Evolutionary conservation across 805 yeast species (phyloP).

Genomic region (Candida ficus): DNA sequence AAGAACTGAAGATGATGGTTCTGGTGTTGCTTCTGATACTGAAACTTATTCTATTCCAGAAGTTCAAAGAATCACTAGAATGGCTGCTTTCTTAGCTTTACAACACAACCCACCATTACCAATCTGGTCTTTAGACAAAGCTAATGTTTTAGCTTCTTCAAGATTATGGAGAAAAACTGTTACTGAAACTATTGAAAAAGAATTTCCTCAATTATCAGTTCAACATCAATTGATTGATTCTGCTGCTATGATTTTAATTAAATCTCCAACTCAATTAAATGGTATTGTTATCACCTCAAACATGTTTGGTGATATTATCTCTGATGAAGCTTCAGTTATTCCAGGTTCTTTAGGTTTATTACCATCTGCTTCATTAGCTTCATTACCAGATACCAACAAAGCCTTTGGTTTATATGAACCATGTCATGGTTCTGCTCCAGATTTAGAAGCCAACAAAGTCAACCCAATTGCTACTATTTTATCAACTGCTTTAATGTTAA

Average conservation of each 20-base stretch:
- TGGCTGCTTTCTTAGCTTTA: constrained; percentile 96
- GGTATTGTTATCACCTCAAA: constrained; percentile 91
- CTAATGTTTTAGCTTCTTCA: constrained; percentile 93
- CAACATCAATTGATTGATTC: constrained; percentile 97
- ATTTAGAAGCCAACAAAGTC: constrained; percentile 78
- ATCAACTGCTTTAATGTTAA: constrained; percentile 96
- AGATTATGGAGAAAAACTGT: constrained; percentile 96
- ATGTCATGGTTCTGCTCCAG: constrained; percentile 98
- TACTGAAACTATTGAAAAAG: constrained; percentile 73
- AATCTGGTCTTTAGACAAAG: constrained; percentile 94
- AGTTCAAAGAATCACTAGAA: constrained; percentile 91
- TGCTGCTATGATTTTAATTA: constrained; percentile 96
- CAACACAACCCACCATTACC: constrained; percentile 94
- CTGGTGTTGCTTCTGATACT: constrained; percentile 87
- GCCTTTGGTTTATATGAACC: constrained; percentile 98
- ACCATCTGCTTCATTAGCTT: constrained; percentile 92
- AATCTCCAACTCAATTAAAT: constrained; percentile 84
- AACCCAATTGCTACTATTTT: constrained; percentile 94
- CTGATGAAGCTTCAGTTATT: constrained; percentile 96
- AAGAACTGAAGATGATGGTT: constrained; percentile 85
- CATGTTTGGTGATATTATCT: constrained; percentile 97
- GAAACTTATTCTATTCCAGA: constrained; percentile 89
- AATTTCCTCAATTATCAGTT: constrained; percentile 82
- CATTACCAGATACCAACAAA: constrained; percentile 90
- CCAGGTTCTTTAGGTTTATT: constrained; percentile 96